Percentiles rank a stretch among this genome's conserved stretches.
Conservation (phyloP, 495 filamentous ascomycete genomes). For the Jackrogersella multiformis region DNA sequence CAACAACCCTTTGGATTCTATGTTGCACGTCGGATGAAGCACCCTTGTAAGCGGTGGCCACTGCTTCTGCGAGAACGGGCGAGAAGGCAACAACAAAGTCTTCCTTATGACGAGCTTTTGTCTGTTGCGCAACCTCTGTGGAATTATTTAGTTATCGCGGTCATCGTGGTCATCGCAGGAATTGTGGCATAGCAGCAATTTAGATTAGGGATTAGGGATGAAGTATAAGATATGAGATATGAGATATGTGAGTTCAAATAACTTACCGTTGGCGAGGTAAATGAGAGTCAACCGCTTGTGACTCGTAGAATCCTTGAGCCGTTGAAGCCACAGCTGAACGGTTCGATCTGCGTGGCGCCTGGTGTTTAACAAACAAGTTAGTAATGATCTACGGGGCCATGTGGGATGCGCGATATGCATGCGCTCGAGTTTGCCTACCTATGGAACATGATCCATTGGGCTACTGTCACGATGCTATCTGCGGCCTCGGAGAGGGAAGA, state of each 20-base stretch:
- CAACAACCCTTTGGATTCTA: slow-evolving; percentile 87
- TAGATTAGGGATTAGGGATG: too few relatives aligned
- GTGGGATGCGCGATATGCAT: slow-evolving; percentile 6
- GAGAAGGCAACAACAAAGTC: slow-evolving; percentile 93
- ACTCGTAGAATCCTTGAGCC: slow-evolving; percentile 82
- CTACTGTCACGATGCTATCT: slow-evolving; percentile 92
- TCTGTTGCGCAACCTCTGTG: slow-evolving; percentile 93
- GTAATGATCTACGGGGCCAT: slow-evolving; percentile 15
- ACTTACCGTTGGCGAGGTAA: slow-evolving; percentile 92
- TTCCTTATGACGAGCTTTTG: slow-evolving; percentile 85
- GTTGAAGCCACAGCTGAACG: slow-evolving; percentile 86
- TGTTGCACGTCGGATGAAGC: slow-evolving; percentile 82
- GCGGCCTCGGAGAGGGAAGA: slow-evolving; percentile 95
- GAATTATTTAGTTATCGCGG: slow-evolving; percentile 43
- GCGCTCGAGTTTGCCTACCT: slow-evolving; percentile 65
- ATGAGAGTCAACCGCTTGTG: slow-evolving; percentile 89
- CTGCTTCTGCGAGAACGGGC: slow-evolving; percentile 88
- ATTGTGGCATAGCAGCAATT: too few relatives aligned
- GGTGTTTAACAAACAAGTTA: slow-evolving; percentile 25
- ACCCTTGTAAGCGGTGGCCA: slow-evolving; percentile 84
- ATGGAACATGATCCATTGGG: slow-evolving; percentile 99
- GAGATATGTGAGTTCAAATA: too few relatives aligned
- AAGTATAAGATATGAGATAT: too few relatives aligned
- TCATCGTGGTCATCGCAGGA: too few relatives aligned
- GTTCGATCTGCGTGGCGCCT: slow-evolving; percentile 92